Base-by-base conservation (phyloP, 2,329 filamentous ascomycete genomes). In the Penicillium glabrum region DNA sequence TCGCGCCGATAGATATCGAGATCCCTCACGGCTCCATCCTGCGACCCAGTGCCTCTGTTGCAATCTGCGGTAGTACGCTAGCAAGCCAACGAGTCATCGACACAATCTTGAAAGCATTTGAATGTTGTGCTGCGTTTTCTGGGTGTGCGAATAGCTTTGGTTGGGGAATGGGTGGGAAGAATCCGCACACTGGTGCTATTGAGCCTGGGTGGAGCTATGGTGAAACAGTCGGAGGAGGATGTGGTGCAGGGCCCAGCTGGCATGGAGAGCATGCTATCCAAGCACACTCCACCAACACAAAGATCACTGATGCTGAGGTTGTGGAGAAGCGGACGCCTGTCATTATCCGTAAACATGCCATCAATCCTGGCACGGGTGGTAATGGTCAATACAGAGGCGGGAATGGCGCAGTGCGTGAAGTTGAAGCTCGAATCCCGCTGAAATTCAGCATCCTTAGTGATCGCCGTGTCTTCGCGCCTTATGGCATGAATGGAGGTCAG, bases 201-300 rank as follows among this genome's bases (percentile, higher is more conserved):
- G 49, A 52, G 7, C 54, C 57, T 39, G 58, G 60, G 21, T 92
- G 91, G 67, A 89, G 89, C 8, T 91, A 91, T 75, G 91, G 91
- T 69, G 90, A 93, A 72, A 93, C 90, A 3, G 91, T 93, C 60
- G 87, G 88, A 0, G 89, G 90, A 41, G 90, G 90, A 1, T 85
- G 82, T 24, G 90, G 89, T 27, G 90, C 89, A 0, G 89, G 89
- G 0, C 82, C 86, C 0, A 79, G 80, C 11, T 92, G 89, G 89
- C 79, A 88, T 59, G 89, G 89, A 27, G 87, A 87, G 11, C 85
- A 80, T 52, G 89, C 88, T 13, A 88, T 92, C 21, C 89, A 93
- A 70, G 88, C 85, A 2, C 89, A 93, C 75, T 91, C 92, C 87
- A 93, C 90, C 8, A 93, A 93, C 72, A 93, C 89, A 1, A 82